Conservation (phyloP, 2,329 filamentous ascomycete species). For the Hymenoscyphus linearis region DNA sequence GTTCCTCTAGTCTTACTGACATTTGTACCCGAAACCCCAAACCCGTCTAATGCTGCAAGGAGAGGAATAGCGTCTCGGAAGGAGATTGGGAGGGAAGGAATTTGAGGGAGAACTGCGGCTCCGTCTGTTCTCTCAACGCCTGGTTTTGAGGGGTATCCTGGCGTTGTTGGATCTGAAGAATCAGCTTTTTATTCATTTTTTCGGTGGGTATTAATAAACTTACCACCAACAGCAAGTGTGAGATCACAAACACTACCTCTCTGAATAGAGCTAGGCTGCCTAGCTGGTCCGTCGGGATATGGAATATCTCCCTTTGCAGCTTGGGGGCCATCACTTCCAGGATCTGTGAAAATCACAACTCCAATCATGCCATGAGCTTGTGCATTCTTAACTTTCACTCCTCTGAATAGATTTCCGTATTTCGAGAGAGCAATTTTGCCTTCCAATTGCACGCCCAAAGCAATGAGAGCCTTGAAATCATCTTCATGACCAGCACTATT, state of each 20-base stretch:
- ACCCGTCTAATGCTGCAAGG: constrained; percentile 77
- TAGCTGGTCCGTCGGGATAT: constrained; percentile 62
- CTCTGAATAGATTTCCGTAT: constrained; percentile 79
- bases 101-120: constrained; percentile 64
- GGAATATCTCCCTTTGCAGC: background rate
- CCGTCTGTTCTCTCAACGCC: constrained; percentile 67
- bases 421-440: constrained; percentile 81
- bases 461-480: constrained; percentile 19
- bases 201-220: background rate
- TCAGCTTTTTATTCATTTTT: background rate
- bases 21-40: constrained; percentile 59
- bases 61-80: constrained; percentile 78
- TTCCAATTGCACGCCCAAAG: constrained; percentile 64
- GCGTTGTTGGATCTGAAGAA: constrained; percentile 66
- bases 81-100: constrained; percentile 79
- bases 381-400: constrained; percentile 83
- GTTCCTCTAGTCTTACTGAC: constrained; percentile 41
- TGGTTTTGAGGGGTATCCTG: constrained; percentile 84
- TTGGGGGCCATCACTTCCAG: constrained; percentile 68
- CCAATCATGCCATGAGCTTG: constrained; percentile 83
- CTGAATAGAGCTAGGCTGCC: constrained; percentile 68
- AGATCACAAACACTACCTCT: constrained; percentile 77
- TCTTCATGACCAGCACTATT: background rate
- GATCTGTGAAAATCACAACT: constrained; percentile 77
- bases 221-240: constrained; percentile 52